A percentile compares a stretch with the other conserved stretches of the same genome.
Evolutionary conservation across 2,329 filamentous ascomycete genomes (phyloP).

Genomic region (Cryphonectria naterciae): DNA sequence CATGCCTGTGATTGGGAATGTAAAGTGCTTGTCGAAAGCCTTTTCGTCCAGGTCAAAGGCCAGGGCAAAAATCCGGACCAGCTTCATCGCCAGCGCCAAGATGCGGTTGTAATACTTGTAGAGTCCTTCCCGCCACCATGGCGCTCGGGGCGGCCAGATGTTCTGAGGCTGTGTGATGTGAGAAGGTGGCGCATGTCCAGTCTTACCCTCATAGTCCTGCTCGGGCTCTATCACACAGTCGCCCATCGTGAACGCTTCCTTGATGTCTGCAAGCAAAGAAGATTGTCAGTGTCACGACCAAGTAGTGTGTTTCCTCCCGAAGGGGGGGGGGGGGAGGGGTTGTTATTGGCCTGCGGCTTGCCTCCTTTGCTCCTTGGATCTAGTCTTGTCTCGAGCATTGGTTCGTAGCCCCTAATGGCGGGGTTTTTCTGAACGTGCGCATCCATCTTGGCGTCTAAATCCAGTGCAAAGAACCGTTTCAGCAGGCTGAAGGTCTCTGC

Average conservation of each 20-base stretch:
- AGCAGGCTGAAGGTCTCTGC: constrained; percentile 34
- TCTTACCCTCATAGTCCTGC: constrained; percentile 39
- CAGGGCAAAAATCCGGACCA: constrained; percentile 42
- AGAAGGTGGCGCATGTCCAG: constrained; percentile 33
- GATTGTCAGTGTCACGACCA: background rate
- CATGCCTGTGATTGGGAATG: constrained; percentile 47
- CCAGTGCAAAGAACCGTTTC: constrained; percentile 39
- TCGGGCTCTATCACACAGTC: constrained; percentile 43
- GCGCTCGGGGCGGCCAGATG: constrained; percentile 39
- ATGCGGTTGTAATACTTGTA: constrained; percentile 41
- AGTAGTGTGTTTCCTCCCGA: background rate
- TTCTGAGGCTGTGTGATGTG: constrained; percentile 39
- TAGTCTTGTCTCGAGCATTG: constrained; percentile 39
- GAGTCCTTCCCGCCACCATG: constrained; percentile 40
- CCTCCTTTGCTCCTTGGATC: constrained; percentile 39
- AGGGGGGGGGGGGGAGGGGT: background rate
- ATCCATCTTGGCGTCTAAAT: constrained; percentile 39
- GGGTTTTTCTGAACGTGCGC: constrained; percentile 43
- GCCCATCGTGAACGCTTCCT: constrained; percentile 44
- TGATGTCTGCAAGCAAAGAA: constrained; percentile 30
- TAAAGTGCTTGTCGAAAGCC: constrained; percentile 43
- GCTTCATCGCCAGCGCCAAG: constrained; percentile 38
- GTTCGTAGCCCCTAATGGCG: constrained; percentile 42
- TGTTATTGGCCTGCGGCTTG: constrained; percentile 16
- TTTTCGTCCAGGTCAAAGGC: constrained; percentile 44